These are phyloP conservation scores for Coniochaeta ligniaria DNA, from an alignment of 2,329 filamentous ascomycete genomes.

Conservation along the genomic window DNA sequence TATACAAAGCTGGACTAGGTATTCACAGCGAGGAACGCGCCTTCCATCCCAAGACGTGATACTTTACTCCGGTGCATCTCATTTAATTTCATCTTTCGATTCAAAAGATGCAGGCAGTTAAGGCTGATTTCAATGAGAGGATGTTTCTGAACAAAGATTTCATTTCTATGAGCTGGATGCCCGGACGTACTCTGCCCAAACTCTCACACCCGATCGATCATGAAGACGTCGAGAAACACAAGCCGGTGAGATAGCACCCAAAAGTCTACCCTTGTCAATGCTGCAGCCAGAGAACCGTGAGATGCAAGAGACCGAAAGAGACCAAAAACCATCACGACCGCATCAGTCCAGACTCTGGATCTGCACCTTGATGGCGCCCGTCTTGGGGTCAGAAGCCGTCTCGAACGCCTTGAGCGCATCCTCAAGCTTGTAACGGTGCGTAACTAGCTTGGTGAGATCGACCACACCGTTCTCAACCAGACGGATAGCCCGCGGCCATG, in stretches of 20 bases:
- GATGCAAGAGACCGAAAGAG: not conserved
- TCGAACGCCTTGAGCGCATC: slow-evolving; percentile 86
- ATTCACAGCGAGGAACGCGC: no score
- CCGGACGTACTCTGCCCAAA: not conserved
- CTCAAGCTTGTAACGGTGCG: slow-evolving; percentile 79
- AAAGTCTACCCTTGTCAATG: not conserved
- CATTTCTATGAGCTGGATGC: not conserved
- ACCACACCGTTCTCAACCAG: slow-evolving; percentile 79
- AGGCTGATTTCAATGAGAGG: no score
- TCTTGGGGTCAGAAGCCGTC: slow-evolving; percentile 80
- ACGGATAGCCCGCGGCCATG: slow-evolving; percentile 89
- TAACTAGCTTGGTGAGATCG: slow-evolving; percentile 74
- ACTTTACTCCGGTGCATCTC: no score
- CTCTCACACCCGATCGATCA: not conserved
- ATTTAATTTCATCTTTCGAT: no score
- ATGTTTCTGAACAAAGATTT: no score
- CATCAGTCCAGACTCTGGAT: slow-evolving; percentile 64
- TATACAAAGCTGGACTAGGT: not conserved
- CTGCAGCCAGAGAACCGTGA: not conserved
- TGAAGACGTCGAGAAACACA: slow-evolving; percentile 5
- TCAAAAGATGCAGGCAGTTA: no score
- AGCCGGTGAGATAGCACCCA: not conserved
- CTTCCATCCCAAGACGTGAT: no score
- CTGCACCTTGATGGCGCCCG: slow-evolving; percentile 95
- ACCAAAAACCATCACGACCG: not conserved